Percentiles rank a stretch among this genome's conserved stretches.
Conservation (phyloP, 805 yeast genomes). For the Yamadazyma olivae region DNA sequence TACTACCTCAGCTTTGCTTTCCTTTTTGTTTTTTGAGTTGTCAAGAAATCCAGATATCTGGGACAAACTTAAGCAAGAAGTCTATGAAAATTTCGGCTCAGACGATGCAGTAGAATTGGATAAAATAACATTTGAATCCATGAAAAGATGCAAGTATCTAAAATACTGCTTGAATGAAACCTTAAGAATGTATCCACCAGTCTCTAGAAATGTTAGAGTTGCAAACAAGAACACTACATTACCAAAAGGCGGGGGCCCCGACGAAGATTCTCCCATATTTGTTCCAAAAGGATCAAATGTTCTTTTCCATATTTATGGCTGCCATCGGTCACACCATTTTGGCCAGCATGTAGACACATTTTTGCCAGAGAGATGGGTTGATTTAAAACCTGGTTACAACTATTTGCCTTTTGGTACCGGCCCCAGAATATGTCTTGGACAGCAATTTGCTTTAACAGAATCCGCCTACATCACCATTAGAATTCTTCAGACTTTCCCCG, state of each 20-base stretch:
- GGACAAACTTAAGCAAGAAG: slow-evolving; percentile 24
- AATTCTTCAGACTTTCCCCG: slow-evolving; percentile 22
- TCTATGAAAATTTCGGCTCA: slow-evolving; percentile 21
- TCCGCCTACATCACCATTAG: slow-evolving; percentile 43
- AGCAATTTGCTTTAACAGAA: slow-evolving; percentile 55
- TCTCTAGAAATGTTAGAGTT: slow-evolving; percentile 25
- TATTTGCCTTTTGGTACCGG: slow-evolving; percentile 55
- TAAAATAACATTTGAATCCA: slow-evolving; percentile 29
- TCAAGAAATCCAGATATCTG: slow-evolving; percentile 30
- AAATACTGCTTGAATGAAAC: slow-evolving; percentile 29
- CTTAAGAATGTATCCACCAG: slow-evolving; percentile 32
- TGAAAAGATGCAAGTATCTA: slow-evolving; percentile 31
- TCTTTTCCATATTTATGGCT: slow-evolving; percentile 33
- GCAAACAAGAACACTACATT: slow-evolving; percentile 26
- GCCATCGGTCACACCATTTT: slow-evolving; percentile 41
- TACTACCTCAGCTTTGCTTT: slow-evolving; percentile 33
- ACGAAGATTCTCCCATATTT: slow-evolving; percentile 23
- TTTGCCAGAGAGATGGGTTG: slow-evolving; percentile 50
- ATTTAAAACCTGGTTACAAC: slow-evolving; percentile 42
- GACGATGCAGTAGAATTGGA: slow-evolving; percentile 16
- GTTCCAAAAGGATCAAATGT: slow-evolving; percentile 43
- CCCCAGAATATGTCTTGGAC: slow-evolving; percentile 54
- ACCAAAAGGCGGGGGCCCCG: slow-evolving; percentile 30
- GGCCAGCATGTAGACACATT: slow-evolving; percentile 44
- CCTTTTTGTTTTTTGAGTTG: slow-evolving; percentile 29